phyloP scores from a whole-genome alignment of 768 basidiomycete species.

The Psilocybe azurescens region DNA sequence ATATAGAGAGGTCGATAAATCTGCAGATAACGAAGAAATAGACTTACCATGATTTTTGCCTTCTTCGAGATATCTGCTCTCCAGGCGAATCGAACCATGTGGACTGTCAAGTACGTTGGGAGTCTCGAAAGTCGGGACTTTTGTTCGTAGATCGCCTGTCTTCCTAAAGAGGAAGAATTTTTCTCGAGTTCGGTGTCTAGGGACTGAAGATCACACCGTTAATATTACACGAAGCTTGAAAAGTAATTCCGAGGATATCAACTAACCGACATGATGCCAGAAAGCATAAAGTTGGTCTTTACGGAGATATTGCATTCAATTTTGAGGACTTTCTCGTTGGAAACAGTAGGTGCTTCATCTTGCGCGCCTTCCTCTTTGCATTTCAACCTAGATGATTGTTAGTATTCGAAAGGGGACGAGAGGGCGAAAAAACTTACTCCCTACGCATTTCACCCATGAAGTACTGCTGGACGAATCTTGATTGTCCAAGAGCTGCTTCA shows the following conservation, averaged over 20 bases:
- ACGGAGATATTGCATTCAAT: slow-evolving; percentile 91
- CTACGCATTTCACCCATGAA: slow-evolving; percentile 80
- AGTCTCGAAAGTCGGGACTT: slow-evolving; percentile 82
- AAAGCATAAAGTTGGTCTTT: slow-evolving; percentile 86
- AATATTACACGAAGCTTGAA: not conserved
- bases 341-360: slow-evolving; percentile 67
- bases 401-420: not conserved
- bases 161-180: slow-evolving; percentile 75
- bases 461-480: slow-evolving; percentile 80
- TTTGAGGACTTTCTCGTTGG: slow-evolving; percentile 80
- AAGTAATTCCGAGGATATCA: not conserved
- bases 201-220: slow-evolving; percentile 50
- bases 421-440: slow-evolving; percentile 46
- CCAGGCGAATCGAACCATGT: slow-evolving; percentile 98
- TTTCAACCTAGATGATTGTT: slow-evolving; percentile 55
- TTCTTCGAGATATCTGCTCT: slow-evolving; percentile 88
- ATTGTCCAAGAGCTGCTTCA: slow-evolving; percentile 34
- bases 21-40: not conserved
- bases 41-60: slow-evolving; percentile 90
- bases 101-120: slow-evolving; percentile 85
- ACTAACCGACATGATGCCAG: slow-evolving; percentile 80
- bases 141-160: slow-evolving; percentile 83
- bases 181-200: slow-evolving; percentile 90
- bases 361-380: slow-evolving; percentile 75
- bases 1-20: too few relatives aligned